These are phyloP conservation scores for Betula pendula DNA, from an alignment of 306 rosid genomes.

Conservation along the genomic window DNA sequence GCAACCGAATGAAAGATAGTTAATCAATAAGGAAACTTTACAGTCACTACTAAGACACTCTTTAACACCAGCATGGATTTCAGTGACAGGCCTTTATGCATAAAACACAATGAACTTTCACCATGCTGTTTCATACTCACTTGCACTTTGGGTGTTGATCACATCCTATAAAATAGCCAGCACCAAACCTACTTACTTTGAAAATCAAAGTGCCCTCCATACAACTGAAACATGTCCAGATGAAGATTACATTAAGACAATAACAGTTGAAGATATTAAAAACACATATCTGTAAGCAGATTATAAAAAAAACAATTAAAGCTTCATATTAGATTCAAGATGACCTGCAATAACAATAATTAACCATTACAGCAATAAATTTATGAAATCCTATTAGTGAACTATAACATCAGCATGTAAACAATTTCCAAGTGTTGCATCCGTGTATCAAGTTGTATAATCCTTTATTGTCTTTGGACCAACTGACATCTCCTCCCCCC, in stretches of 20 bases:
- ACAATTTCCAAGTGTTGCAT: not conserved
- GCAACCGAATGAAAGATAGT: constrained; percentile 29
- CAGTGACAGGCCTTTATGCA: constrained; percentile 7
- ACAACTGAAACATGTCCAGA: constrained; percentile 63
- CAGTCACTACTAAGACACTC: not conserved
- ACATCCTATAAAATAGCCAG: constrained; percentile 94
- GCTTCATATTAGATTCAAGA: not conserved
- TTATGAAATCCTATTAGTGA: not conserved
- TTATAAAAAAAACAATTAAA: constrained; percentile 5
- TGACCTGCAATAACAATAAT: not conserved
- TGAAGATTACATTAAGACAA: constrained; percentile 17
- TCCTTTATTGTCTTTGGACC: not conserved
- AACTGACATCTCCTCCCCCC: constrained; percentile 1
- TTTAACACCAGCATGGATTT: constrained; percentile 1
- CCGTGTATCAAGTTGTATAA: no score
- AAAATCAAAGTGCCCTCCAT: constrained; percentile 78
- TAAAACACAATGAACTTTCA: constrained; percentile 9
- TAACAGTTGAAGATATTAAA: constrained; percentile 23
- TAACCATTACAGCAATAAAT: not conserved
- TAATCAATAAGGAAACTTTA: not conserved
- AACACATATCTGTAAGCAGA: constrained; percentile 9
- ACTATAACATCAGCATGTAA: not conserved
- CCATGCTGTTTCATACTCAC: constrained; percentile 51
- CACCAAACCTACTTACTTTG: constrained; percentile 89
- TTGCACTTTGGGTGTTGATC: constrained; percentile 97